phyloP scores from a whole-genome alignment of 257 asterid genomes.

The Solanum raphanifolium region DNA sequence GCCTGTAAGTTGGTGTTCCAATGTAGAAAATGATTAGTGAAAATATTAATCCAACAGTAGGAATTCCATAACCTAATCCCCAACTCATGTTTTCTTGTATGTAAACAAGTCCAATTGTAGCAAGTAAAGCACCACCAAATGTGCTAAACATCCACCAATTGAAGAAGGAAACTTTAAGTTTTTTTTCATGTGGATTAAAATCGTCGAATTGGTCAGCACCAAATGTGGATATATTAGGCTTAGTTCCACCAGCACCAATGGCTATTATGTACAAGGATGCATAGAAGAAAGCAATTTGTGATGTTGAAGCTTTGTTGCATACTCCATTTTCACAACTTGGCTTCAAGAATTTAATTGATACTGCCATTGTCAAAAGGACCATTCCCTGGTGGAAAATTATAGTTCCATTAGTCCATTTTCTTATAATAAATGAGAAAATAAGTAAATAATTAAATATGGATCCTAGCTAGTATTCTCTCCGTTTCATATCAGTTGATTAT shows the following conservation, averaged over 20 bases:
- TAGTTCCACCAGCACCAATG: constrained; percentile 80
- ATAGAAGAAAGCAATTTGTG: constrained; percentile 64
- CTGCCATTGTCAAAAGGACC: constrained; percentile 70
- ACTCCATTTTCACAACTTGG: constrained; percentile 55
- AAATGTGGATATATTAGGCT: constrained; percentile 83
- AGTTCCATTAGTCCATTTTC: neutral
- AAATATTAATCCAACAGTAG: constrained; percentile 46
- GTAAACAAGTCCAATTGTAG: constrained; percentile 71
- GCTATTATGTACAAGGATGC: constrained; percentile 73
- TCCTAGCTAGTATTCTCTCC: neutral
- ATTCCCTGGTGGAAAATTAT: constrained; percentile 41
- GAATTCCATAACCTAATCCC: constrained; percentile 83
- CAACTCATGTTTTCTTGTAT: constrained; percentile 79
- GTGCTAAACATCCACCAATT: constrained; percentile 96
- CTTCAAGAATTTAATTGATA: constrained; percentile 45
- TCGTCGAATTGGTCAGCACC: constrained; percentile 94
- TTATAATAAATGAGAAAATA: neutral
- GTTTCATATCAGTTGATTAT: too few relatives aligned
- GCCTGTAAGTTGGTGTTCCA: constrained; percentile 68
- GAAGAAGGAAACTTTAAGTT: constrained; percentile 66
- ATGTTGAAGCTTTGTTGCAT: constrained; percentile 54
- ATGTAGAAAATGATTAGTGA: constrained; percentile 52
- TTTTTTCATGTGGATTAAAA: constrained; percentile 49
- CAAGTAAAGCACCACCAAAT: constrained; percentile 61
- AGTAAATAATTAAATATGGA: neutral